Conservation (phyloP, 257 asterid genomes). For the Ilex asprella region DNA sequence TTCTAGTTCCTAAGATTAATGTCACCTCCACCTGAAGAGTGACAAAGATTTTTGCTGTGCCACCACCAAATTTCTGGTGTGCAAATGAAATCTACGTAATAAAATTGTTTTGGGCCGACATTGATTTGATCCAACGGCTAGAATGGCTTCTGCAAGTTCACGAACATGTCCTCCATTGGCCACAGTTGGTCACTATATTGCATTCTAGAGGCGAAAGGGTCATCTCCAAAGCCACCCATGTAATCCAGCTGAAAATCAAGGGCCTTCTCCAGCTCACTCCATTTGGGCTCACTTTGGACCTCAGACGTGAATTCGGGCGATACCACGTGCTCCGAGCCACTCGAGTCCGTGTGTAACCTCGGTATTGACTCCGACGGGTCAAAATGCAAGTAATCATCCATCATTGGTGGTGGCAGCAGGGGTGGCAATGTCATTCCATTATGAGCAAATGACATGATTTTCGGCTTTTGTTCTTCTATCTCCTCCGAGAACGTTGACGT, state of each 20-base stretch:
- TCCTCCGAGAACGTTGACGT: constrained; percentile 18
- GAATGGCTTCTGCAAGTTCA: constrained; percentile 53
- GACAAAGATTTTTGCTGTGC: too few species aligned
- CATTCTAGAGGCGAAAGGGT: constrained; percentile 30
- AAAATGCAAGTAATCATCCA: constrained; percentile 21
- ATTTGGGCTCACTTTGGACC: constrained; percentile 71
- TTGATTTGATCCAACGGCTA: constrained; percentile 11
- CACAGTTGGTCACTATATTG: constrained; percentile 43
- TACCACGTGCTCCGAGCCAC: constrained; percentile 75
- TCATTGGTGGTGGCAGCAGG: neutral
- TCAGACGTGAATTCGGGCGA: constrained; percentile 59
- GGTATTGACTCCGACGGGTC: constrained; percentile 71
- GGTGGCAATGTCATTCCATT: constrained; percentile 2
- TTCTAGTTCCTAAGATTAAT: too few species aligned
- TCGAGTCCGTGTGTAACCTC: constrained; percentile 66
- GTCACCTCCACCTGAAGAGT: too few species aligned
- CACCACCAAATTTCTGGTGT: too few species aligned
- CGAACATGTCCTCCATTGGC: constrained; percentile 57
- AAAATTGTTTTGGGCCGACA: too few species aligned
- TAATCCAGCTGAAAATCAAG: constrained; percentile 45
- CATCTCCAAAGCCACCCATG: constrained; percentile 32
- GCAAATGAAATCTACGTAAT: too few species aligned
- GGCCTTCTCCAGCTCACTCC: constrained; percentile 53
- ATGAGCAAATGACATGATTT: constrained; percentile 6
- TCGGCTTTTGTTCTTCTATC: constrained; percentile 39